Conservation (phyloP, 371 early-diverging fungal genomes). For the Mucor piriformis region DNA sequence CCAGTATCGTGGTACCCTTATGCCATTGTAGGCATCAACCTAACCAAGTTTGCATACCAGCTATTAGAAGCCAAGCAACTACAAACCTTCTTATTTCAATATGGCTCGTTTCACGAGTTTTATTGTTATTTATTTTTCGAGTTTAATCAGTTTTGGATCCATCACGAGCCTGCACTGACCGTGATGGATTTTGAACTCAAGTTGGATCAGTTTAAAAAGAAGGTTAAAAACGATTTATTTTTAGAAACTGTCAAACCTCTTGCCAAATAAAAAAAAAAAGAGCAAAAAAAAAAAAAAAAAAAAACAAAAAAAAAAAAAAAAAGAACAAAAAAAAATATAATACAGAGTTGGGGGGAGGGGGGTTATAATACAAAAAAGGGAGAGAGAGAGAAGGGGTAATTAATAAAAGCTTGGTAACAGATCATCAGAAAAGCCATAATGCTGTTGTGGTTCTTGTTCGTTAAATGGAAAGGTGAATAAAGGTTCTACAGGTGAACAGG, state of each 20-base stretch:
- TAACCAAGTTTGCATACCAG: conserved; percentile 70
- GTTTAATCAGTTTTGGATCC: conserved; percentile 73
- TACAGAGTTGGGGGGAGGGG: background rate
- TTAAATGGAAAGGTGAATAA: background rate
- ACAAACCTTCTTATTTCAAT: conserved; percentile 66
- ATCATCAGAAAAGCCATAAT: background rate
- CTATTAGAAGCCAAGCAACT: conserved; percentile 66
- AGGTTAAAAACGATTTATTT: conserved; percentile 47
- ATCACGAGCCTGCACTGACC: conserved; percentile 56
- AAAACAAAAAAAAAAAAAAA: background rate
- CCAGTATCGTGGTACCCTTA: conserved; percentile 66
- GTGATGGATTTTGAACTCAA: conserved; percentile 78
- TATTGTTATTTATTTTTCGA: conserved; percentile 75
- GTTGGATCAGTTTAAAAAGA: conserved; percentile 62
- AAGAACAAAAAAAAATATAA: background rate
- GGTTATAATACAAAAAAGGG: background rate
- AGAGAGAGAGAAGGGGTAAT: background rate
- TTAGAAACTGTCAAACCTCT: conserved; percentile 22
- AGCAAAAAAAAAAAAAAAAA: background rate
- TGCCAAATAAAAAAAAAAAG: background rate
- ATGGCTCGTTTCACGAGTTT: conserved; percentile 69
- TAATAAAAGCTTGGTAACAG: conserved; percentile 11
- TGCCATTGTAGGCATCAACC: conserved; percentile 84
- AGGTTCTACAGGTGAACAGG: background rate
- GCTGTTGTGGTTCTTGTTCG: conserved; percentile 8